Evolutionary conservation across 2,329 filamentous ascomycete species (phyloP).

Genomic region (Claviceps africana): DNA sequence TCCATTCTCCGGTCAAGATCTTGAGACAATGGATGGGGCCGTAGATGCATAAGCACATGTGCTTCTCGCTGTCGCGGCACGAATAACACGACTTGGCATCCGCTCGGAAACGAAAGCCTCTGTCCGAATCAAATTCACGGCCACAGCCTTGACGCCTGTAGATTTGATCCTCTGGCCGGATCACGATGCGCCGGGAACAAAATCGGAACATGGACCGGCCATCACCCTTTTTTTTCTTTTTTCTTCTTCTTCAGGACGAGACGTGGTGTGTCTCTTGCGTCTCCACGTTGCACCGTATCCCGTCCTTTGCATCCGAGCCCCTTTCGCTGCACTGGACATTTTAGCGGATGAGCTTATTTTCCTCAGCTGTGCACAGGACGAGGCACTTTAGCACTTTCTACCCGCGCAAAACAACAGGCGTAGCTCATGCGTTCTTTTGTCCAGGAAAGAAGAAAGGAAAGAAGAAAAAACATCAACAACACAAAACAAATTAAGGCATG

Average conservation of each 20-base stretch:
- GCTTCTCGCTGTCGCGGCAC: neutral
- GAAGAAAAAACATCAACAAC: too few relatives aligned
- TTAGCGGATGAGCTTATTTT: neutral
- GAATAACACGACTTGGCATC: neutral
- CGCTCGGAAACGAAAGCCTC: neutral
- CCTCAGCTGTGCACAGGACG: neutral
- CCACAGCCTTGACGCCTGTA: neutral
- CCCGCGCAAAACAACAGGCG: neutral
- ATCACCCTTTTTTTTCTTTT: constrained; percentile 1
- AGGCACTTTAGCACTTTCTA: neutral
- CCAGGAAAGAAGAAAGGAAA: too few relatives aligned
- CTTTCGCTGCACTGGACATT: neutral
- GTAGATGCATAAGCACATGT: neutral
- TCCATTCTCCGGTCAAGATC: neutral
- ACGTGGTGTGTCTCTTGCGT: neutral
- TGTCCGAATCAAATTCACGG: neutral
- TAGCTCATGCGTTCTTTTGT: neutral
- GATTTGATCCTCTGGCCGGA: constrained; percentile 1
- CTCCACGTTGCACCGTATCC: neutral
- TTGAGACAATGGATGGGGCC: neutral
- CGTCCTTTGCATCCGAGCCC: neutral
- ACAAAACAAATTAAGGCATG: too few relatives aligned
- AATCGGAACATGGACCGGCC: constrained; percentile 6
- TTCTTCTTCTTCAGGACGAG: too few relatives aligned
- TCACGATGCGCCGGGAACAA: constrained; percentile 5